These are phyloP conservation scores for Fermentozyma sake DNA, from an alignment of 1,139 yeast genomes.

Conservation along the genomic window DNA sequence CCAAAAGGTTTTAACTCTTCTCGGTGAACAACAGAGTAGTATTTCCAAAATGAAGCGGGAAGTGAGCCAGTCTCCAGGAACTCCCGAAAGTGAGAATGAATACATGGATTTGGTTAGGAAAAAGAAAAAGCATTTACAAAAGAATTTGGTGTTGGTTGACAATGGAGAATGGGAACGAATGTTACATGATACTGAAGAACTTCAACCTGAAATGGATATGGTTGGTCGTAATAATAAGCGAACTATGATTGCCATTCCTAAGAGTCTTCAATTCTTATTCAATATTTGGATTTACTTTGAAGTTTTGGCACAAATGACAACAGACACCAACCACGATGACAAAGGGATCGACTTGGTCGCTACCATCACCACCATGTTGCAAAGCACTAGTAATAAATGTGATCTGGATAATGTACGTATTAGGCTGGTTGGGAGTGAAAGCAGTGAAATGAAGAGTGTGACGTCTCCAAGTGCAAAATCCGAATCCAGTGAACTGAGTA, in stretches of 20 bases:
- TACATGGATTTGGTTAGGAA: slow-evolving; percentile 10
- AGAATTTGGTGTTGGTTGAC: slow-evolving; percentile 28
- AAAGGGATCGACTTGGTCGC: slow-evolving; percentile 42
- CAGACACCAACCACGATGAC: slow-evolving; percentile 44
- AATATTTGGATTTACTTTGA: slow-evolving; percentile 65
- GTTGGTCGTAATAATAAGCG: slow-evolving; percentile 7
- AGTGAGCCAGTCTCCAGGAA: slow-evolving; percentile 8
- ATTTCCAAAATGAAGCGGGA: slow-evolving; percentile 12
- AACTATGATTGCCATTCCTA: slow-evolving; percentile 25
- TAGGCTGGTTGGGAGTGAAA: slow-evolving; percentile 5
- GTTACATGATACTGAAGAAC: slow-evolving; percentile 13
- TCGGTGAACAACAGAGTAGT: slow-evolving; percentile 22
- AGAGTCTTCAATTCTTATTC: slow-evolving; percentile 49
- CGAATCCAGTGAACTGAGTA: slow-evolving; percentile 23
- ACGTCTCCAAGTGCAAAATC: slow-evolving; percentile 20
- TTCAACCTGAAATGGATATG: slow-evolving; percentile 1
- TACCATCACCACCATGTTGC: slow-evolving; percentile 31
- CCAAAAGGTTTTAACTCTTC: slow-evolving; percentile 36
- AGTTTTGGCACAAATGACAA: slow-evolving; percentile 61
- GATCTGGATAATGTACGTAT: slow-evolving; percentile 5
- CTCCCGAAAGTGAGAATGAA: slow-evolving; percentile 12
- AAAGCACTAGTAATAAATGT: slow-evolving; percentile 14
- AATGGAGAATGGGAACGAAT: slow-evolving; percentile 34
- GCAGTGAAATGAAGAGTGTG: slow-evolving; percentile 5
- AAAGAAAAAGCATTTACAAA: slow-evolving; percentile 15